Evolutionary conservation across 192 early-diverging fungal genomes (phyloP), one percentile per base, ranked within the genome.

Genomic region (Podila verticillata): DNA sequence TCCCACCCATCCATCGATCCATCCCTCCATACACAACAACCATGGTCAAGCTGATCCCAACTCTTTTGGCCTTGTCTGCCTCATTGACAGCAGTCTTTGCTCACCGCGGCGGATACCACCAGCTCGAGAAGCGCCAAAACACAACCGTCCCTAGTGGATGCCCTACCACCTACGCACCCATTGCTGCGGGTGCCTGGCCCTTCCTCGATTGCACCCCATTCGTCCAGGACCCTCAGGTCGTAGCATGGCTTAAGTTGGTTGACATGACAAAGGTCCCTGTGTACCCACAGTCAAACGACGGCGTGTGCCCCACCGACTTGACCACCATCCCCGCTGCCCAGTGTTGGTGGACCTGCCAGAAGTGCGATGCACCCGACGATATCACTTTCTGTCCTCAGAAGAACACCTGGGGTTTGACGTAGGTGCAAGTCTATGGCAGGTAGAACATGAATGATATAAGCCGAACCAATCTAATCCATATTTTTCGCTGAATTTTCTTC

Each of bases 331-430:
- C 68, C 13, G 70, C 47, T 35, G 72, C 70, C 49, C 86, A 81
- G 56, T 87, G 88, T 62, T 84, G 85, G 73, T 89, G 88, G 88
- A 84, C 87, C 13, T 87, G 83, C 39, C 82, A 84, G 34, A 84
- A 85, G 31, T 84, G 84, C 58, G 70, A 68, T 34, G 72, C 79
- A 12, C 48, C 73, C n/a, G 73, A 67, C 24, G 83, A 82, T 51
- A 75, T 88, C 39, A 62, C 66, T 32, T 19, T 31, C 36, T 89
- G 88, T 54, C 88, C 89, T 17, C n/a, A n/a, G n/a, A 87, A 83
- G 57, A 65, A 75, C 83, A 83, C 26, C 66, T 90, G 89, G 87
- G 87, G 86, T 31, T 29, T 88, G n/a, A 90, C 89, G 12, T 90
- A 82, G 58, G 88, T n/a, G n/a, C n/a, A n/a, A n/a, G n/a, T n/a